Percentiles rank a stretch among this genome's conserved stretches.
These are phyloP conservation scores for Moniliophthora roreri DNA, from an alignment of 1,284 basidiomycete genomes.

Conservation along the genomic window DNA sequence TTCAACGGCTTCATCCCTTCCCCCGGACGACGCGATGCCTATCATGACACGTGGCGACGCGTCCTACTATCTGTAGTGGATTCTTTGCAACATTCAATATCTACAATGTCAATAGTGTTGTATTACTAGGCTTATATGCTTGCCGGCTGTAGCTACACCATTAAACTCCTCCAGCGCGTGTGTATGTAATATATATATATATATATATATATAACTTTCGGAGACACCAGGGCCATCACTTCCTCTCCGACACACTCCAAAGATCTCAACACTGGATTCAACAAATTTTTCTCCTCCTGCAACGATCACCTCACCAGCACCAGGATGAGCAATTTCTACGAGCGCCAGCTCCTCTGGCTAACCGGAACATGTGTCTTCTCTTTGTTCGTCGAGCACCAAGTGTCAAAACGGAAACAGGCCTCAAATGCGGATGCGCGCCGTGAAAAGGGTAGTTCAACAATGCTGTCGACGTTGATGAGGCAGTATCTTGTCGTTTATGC, in stretches of 20 bases:
- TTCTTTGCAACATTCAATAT: too few relatives aligned
- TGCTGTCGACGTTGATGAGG: constrained; percentile 42
- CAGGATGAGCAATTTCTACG: constrained; percentile 42
- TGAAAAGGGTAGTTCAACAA: constrained; percentile 5
- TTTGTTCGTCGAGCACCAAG: constrained; percentile 46
- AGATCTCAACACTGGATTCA: too few relatives aligned
- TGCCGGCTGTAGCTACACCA: too few relatives aligned
- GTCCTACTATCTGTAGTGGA: too few relatives aligned
- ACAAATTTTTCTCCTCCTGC: neutral
- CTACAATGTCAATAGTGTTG: too few relatives aligned
- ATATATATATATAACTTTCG: too few relatives aligned
- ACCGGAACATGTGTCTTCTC: constrained; percentile 42
- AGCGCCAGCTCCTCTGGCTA: constrained; percentile 49
- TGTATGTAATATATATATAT: too few relatives aligned
- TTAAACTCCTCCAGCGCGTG: too few relatives aligned
- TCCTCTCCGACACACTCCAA: neutral
- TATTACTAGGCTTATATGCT: too few relatives aligned
- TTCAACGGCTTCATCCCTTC: too few relatives aligned
- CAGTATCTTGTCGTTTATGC: constrained; percentile 69
- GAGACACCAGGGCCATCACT: neutral
- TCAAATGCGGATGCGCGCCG: constrained; percentile 21
- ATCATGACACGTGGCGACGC: too few relatives aligned
- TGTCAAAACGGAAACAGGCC: constrained; percentile 30
- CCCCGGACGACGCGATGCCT: too few relatives aligned
- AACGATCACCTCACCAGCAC: neutral